phyloP scores from a whole-genome alignment of 495 filamentous ascomycete genomes.

The Thozetella sp. region DNA sequence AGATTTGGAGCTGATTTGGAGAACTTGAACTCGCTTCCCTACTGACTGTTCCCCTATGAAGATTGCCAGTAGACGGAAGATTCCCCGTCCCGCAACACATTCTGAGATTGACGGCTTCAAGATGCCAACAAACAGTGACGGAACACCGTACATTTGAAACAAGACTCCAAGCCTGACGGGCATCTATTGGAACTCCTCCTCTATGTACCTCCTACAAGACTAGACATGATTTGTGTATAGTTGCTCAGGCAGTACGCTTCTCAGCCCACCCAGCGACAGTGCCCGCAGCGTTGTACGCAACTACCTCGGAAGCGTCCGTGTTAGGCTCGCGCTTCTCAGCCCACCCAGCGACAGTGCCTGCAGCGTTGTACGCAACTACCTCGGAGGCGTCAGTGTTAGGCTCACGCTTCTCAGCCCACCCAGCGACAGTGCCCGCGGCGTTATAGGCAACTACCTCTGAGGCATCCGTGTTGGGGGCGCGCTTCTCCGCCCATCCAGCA shows the following conservation, averaged over 20 bases:
- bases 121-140: too few relatives aligned
- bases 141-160: too few relatives aligned
- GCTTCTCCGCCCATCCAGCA: background rate
- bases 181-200: too few relatives aligned
- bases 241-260: background rate
- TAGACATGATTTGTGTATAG: too few relatives aligned
- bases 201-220: too few relatives aligned
- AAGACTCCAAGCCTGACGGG: too few relatives aligned
- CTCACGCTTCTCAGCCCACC: background rate
- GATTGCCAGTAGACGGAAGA: too few relatives aligned
- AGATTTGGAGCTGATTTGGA: too few relatives aligned
- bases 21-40: too few relatives aligned
- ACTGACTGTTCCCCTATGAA: too few relatives aligned
- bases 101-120: too few relatives aligned
- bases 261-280: background rate
- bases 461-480: background rate
- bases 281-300: background rate
- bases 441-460: background rate
- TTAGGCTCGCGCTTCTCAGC: background rate
- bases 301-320: background rate
- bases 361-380: background rate
- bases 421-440: background rate
- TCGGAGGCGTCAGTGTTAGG: background rate
- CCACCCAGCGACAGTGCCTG: background rate
- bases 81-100: too few relatives aligned